Evolutionary conservation across 371 early-diverging fungal species (phyloP).

Genomic region (Mortierella sp.): DNA sequence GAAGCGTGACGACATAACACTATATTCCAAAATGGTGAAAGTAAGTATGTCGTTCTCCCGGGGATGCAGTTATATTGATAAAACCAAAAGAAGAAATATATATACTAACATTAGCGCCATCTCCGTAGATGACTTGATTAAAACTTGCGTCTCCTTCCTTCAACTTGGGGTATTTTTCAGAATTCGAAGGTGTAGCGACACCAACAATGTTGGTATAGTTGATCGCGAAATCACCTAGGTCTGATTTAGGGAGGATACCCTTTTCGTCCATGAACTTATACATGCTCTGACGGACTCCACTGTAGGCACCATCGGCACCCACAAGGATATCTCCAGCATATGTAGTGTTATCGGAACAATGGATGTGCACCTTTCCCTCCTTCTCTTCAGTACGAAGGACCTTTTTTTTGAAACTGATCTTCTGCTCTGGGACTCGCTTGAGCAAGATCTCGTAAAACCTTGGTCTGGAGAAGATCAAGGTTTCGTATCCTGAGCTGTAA

Average conservation of each 20-base stretch:
- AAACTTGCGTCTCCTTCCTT: slow-evolving; percentile 3
- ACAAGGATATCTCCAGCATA: slow-evolving; percentile 22
- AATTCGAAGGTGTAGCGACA: not conserved
- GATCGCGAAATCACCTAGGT: slow-evolving; percentile 2
- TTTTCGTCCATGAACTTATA: slow-evolving; percentile 15
- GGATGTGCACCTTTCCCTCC: slow-evolving; percentile 5
- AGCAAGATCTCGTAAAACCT: slow-evolving; percentile 14
- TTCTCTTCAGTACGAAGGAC: slow-evolving; percentile 11
- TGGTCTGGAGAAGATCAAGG: slow-evolving; percentile 5
- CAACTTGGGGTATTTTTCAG: slow-evolving; percentile 11
- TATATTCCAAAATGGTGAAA: not conserved
- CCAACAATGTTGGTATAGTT: slow-evolving; percentile 9
- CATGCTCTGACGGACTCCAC: slow-evolving; percentile 13
- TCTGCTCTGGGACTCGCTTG: slow-evolving; percentile 11
- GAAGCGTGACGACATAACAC: not conserved
- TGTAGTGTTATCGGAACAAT: slow-evolving; percentile 17
- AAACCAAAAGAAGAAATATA: too few relatives aligned
- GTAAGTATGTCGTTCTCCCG: not conserved
- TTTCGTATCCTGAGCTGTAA: not conserved
- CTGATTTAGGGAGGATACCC: slow-evolving; percentile 9
- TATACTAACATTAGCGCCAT: not conserved
- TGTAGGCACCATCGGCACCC: slow-evolving; percentile 27
- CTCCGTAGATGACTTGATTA: not conserved
- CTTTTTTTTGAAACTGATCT: slow-evolving; percentile 15
- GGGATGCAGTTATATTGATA: not conserved